These are phyloP conservation scores for Chloranthus sessilifolius DNA, from an alignment of 164 flowering plant species.

Conservation along the genomic window DNA sequence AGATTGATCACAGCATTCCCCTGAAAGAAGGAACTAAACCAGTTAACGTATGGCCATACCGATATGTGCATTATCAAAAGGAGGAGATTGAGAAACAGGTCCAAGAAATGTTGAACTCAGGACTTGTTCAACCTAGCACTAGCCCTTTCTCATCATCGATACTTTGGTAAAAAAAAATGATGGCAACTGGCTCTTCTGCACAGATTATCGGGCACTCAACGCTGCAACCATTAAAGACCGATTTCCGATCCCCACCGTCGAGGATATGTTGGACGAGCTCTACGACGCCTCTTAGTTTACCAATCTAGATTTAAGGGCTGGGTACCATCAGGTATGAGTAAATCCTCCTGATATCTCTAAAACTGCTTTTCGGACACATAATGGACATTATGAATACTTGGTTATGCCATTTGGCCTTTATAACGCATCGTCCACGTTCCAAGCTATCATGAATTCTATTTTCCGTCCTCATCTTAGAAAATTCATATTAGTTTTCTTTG, in stretches of 20 bases:
- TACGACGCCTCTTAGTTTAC: no score
- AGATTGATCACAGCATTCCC: conserved; percentile 2
- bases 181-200: conserved; percentile 1
- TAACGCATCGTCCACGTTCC: not conserved
- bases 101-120: not conserved
- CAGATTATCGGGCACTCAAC: not conserved
- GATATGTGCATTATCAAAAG: not conserved
- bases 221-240: not conserved
- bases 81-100: not conserved
- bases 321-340: not conserved
- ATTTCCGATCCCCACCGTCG: not conserved
- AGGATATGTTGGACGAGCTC: conserved; percentile 5
- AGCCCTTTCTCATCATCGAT: not conserved
- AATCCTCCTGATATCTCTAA: not conserved
- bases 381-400: conserved; percentile 3
- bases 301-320: not conserved
- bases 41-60: not conserved
- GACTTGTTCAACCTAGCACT: no score
- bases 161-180: conserved; percentile 3
- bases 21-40: conserved; percentile 1
- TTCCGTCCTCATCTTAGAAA: not conserved
- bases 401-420: conserved; percentile 1
- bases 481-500: conserved; percentile 1
- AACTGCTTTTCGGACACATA: conserved; percentile 1
- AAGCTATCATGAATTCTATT: conserved; percentile 1